Base-by-base conservation (phyloP, 257 asterid genomes). In the Gentiana macrophylla region DNA sequence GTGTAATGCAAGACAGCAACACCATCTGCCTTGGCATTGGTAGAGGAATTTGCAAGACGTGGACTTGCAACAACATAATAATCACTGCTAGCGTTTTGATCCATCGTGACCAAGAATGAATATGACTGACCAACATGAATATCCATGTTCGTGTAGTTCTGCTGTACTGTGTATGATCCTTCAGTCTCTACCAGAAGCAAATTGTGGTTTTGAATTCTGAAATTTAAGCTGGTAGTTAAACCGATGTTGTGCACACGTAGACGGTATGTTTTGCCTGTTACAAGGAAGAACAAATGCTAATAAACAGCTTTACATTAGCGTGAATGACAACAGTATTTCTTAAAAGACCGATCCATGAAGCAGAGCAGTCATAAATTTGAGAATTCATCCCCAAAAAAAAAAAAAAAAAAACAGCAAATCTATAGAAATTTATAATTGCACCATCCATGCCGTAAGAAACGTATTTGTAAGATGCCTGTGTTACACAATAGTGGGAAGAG, bases 41-140 rank as follows among this genome's bases (percentile, higher is more conserved):
- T 46, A 35, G 97, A 72, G 59, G 83, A 72, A 70, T 81, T 76
- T 49, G 76, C 80, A 66, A 84, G 78, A 56, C 94, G 83, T 54
- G 96, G 89, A 77, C 91, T 90, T 52, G 98, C 95, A 56, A 90
- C 91, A 70, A 90, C 69, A 72, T 90, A 90, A 73, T 82, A 90
- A 74, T 90, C 97, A 63, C 53, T 86, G 69, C 73, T 62, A 46
- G 90, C 85, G 63, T 71, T 78, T 77, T 86, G 94, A 75, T 89
- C 97, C 94, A 86, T 83, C 50, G 89, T 79, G 61, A 86, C 96
- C 68, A 90, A 66, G 77, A 90, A 86, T 60, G 98, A 90, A 62
- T 90, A 90, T 12, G 98, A 90, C 62, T 90, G 98, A 59, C 98
- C 98, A 37, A 90, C 94, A 49, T 90, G 95, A 64, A 90, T 84